A percentile compares a stretch with the other conserved stretches of the same genome.
Conservation (phyloP, 345 rosid species). For the Euclidium syriacum region DNA sequence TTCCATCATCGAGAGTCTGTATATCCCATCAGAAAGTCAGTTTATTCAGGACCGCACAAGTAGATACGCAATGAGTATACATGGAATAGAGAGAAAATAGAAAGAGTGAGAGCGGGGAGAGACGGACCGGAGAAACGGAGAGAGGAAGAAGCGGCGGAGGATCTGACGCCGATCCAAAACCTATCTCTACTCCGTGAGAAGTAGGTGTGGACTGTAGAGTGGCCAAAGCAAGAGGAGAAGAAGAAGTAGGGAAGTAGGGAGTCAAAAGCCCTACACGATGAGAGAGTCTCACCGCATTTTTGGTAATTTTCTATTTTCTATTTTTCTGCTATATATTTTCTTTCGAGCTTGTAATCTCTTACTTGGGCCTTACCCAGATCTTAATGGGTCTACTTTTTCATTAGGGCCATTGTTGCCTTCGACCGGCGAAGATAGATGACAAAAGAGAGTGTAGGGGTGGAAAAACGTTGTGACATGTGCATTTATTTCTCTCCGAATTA, state of each 20-base stretch:
- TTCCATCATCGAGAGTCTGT: slow-evolving; percentile 18
- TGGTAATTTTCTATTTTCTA: not conserved
- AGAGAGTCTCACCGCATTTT: slow-evolving; percentile 16
- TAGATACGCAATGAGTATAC: not conserved
- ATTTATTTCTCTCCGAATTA: too few relatives aligned
- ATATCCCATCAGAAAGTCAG: not conserved
- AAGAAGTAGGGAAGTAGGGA: slow-evolving; percentile 14
- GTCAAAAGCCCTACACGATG: slow-evolving; percentile 34
- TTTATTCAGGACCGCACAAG: not conserved
- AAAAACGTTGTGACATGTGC: too few relatives aligned
- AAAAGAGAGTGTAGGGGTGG: too few relatives aligned
- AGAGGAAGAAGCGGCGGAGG: slow-evolving; percentile 21
- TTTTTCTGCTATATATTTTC: not conserved
- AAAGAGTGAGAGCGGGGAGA: not conserved
- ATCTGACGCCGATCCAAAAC: slow-evolving; percentile 25
- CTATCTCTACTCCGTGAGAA: not conserved
- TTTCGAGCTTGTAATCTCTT: not conserved
- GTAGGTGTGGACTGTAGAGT: slow-evolving; percentile 29
- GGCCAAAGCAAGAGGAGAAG: slow-evolving; percentile 5
- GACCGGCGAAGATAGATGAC: too few relatives aligned
- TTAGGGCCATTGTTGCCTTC: too few relatives aligned
- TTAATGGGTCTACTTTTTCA: not conserved
- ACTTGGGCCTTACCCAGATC: not conserved
- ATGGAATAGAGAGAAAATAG: slow-evolving; percentile 19
- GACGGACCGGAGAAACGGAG: slow-evolving; percentile 1